Conservation (phyloP, 1,284 basidiomycete genomes). For the Farysia itapuensis region DNA sequence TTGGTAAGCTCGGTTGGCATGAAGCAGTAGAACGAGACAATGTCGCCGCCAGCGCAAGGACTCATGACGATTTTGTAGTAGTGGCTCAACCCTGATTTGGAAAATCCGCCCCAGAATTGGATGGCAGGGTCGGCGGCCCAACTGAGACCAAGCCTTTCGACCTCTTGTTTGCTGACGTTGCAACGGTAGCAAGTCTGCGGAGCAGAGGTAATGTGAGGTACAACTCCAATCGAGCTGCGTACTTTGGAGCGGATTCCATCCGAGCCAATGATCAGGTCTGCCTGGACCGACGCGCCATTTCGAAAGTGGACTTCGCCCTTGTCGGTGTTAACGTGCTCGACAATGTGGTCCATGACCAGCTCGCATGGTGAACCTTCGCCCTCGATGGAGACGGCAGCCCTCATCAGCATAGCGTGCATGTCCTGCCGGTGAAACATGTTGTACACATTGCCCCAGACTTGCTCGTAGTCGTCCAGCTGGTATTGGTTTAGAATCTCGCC, state of each 20-base stretch:
- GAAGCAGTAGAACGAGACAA: conserved; percentile 61
- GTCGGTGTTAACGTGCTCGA: conserved; percentile 58
- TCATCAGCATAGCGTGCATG: conserved; percentile 56
- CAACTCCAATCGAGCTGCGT: conserved; percentile 42
- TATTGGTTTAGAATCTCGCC: conserved; percentile 39
- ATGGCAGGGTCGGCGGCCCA: conserved; percentile 59
- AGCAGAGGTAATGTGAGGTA: conserved; percentile 51
- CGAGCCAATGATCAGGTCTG: conserved; percentile 70
- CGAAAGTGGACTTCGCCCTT: conserved; percentile 61
- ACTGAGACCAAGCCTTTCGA: conserved; percentile 58
- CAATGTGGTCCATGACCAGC: conserved; percentile 60
- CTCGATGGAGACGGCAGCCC: conserved; percentile 46
- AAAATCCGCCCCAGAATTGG: conserved; percentile 61
- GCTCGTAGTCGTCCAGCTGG: conserved; percentile 34
- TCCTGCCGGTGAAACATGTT: conserved; percentile 61
- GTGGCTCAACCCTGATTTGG: conserved; percentile 27
- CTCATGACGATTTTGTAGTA: conserved; percentile 62
- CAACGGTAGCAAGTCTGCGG: conserved; percentile 61
- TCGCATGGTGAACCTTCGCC: conserved; percentile 44
- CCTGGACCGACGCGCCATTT: conserved; percentile 64
- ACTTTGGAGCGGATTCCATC: conserved; percentile 64
- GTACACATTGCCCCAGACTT: conserved; percentile 41
- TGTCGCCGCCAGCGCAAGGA: conserved; percentile 56
- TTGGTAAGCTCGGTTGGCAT: conserved; percentile 58
- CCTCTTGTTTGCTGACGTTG: conserved; percentile 57